Percentiles rank a stretch among this genome's conserved stretches.
Conservation (phyloP, 768 basidiomycete genomes). For the Leccinellum luteum region DNA sequence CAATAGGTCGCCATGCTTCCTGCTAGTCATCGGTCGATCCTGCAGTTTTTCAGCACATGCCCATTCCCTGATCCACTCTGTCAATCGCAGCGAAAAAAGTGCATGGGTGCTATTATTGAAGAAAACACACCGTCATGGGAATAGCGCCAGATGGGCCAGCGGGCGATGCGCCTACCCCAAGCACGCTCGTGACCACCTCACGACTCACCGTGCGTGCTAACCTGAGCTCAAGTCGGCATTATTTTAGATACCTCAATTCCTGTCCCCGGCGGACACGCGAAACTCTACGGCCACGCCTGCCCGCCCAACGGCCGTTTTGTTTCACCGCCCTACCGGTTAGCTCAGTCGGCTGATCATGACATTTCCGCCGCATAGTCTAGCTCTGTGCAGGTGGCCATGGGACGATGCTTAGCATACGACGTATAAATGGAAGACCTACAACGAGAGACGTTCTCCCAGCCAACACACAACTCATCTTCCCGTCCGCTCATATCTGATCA, state of each 20-base stretch:
- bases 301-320: neutral
- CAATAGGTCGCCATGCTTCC: no score
- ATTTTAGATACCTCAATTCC: neutral
- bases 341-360: neutral
- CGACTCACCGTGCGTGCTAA: neutral
- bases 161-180: neutral
- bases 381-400: neutral
- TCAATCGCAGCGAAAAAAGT: neutral
- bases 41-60: neutral
- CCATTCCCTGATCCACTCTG: neutral
- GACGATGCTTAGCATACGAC: neutral
- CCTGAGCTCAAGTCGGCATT: neutral
- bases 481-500: neutral
- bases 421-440: slow-evolving; percentile 15
- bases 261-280: neutral
- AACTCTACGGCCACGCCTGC: neutral
- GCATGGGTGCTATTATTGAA: neutral
- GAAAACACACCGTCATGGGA: slow-evolving; percentile 6
- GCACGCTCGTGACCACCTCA: neutral
- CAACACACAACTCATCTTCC: neutral
- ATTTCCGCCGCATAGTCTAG: neutral
- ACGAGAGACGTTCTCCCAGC: neutral
- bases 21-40: neutral
- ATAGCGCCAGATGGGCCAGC: neutral
- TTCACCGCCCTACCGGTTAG: neutral